These are phyloP conservation scores for Candida sithepensis DNA, from an alignment of 805 yeast species.

Conservation along the genomic window DNA sequence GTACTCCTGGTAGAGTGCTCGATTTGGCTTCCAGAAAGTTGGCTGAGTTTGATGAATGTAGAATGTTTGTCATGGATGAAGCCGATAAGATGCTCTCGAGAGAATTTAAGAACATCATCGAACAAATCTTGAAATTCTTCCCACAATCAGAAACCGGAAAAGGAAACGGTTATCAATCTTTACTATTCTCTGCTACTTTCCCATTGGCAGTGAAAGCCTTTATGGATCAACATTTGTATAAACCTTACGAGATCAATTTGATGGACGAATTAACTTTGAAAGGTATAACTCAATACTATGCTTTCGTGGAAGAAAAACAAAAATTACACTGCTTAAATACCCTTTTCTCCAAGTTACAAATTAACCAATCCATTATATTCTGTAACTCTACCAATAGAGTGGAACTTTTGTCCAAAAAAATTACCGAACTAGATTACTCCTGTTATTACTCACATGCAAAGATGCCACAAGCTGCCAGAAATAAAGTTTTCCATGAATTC, in stretches of 20 bases:
- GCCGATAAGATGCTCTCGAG: constrained; percentile 95
- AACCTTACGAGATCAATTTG: constrained; percentile 92
- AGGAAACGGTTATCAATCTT: constrained; percentile 64
- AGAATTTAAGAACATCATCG: constrained; percentile 84
- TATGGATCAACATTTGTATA: constrained; percentile 84
- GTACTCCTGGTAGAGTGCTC: constrained; percentile 96
- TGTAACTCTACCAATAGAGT: constrained; percentile 97
- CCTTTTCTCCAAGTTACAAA: constrained; percentile 86
- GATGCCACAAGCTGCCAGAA: constrained; percentile 97
- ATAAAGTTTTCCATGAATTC: constrained; percentile 97
- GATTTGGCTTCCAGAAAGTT: constrained; percentile 87
- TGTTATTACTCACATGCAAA: constrained; percentile 96
- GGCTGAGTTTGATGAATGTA: constrained; percentile 84
- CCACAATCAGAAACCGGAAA: constrained; percentile 43
- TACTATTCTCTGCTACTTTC: constrained; percentile 93
- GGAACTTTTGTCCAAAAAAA: constrained; percentile 90
- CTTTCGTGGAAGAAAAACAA: constrained; percentile 96
- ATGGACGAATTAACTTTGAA: constrained; percentile 96
- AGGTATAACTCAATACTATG: constrained; percentile 96
- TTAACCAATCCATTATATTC: constrained; percentile 94
- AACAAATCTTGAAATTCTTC: constrained; percentile 78
- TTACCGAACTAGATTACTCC: constrained; percentile 93
- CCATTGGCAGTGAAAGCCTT: constrained; percentile 90
- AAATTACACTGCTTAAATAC: constrained; percentile 95
- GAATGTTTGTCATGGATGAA: constrained; percentile 94